Evolutionary conservation across 2,329 filamentous ascomycete species (phyloP), one percentile per base, ranked within the genome.

Genomic region (Cercospora janseana): DNA sequence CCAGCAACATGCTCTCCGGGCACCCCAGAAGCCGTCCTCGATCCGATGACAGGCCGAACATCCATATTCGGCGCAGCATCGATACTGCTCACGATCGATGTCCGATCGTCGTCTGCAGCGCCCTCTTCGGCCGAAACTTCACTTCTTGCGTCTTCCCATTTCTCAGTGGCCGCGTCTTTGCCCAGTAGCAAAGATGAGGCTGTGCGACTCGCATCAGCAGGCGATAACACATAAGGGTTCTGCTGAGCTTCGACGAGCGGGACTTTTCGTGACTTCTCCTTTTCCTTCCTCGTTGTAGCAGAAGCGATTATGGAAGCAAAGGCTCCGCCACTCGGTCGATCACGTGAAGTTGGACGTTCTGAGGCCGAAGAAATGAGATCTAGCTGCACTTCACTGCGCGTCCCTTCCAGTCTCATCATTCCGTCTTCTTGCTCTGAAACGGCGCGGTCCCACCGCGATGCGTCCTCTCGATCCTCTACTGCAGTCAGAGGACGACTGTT

Each of bases 81-180:
- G 4, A 64, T 43, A 41, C 62, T 64, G 15, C 61, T 63, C 4
- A 63, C 58, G 23, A 60, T 63, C 24, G 61, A 63, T 6, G 51
- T 53, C 12, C 45, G 42, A n/a, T n/a, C n/a, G 41, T 54, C 43
- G 5, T 55, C 47, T 3, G 52, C 37, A 4, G 48, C 47, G 12
- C 46, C 46, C 21, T 56, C 51, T 26, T 62, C 58, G 3, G 58
- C 59, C 8, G 61, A 61, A 8, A 61, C 51, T 23, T 57, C 56
- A 42, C 61, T 63, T 13, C 57, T 42, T 16, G 52, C 52, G 38
- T 55, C 50, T 21, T 53, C 57, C 47, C 54, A 49, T 5, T 29
- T 29, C 3, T 50, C 50, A 35, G 13, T 28, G 3, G 15, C 24
- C 26, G 13, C 27, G 23, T 40, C 35, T 6, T 24, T 20, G 13